Evolutionary conservation across 1,284 basidiomycete species (phyloP), one percentile per base, ranked within the genome.

Genomic region (Ganoderma resinaceum): DNA sequence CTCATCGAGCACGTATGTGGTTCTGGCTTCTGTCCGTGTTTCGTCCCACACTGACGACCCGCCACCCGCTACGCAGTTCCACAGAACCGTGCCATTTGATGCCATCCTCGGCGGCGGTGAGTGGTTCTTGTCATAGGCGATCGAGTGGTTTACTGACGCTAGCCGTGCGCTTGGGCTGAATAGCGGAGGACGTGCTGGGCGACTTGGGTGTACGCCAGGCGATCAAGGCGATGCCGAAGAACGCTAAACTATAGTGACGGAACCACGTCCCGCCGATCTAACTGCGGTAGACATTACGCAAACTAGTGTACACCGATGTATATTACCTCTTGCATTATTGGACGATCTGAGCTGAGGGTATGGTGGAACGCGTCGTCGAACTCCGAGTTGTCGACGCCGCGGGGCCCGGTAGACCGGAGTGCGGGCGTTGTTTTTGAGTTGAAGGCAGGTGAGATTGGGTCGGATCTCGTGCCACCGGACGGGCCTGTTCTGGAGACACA

Each of bases 181-280:
- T 58, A 84, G 89, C 89, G 29, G 90, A 92, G 76, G 89, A 91
- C 73, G 90, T 92, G 26, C 78, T 92, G 68, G 87, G 85, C 60
- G 91, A 92, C 75, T 84, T 92, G 33, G 90, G 90, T 69, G 89
- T 91, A 8, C 85, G 90, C 58, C 90, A 92, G 77, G 90, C 90
- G 2, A 83, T 92, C 65, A 84, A 88, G 61, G 80, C 80, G 29
- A 90, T 92, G 84, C 90, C 91, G 46, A 86, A 85, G 80, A 85
- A 87, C 70, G 84, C 84, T 2, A 84, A 84, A 70, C 77, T 91
- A 75, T 89, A 57, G 35, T 8, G 33, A n/a, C 23, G 31, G 18
- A 31, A 55, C 52, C 29, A 31, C 14, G 18, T 20, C 37, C 37
- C n/a, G 38, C 37, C 58, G 38, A n/a, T 2, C 23, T 60, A 26